Evolutionary conservation across 805 yeast species (phyloP).

Genomic region (Scheffersomyces spartinae): DNA sequence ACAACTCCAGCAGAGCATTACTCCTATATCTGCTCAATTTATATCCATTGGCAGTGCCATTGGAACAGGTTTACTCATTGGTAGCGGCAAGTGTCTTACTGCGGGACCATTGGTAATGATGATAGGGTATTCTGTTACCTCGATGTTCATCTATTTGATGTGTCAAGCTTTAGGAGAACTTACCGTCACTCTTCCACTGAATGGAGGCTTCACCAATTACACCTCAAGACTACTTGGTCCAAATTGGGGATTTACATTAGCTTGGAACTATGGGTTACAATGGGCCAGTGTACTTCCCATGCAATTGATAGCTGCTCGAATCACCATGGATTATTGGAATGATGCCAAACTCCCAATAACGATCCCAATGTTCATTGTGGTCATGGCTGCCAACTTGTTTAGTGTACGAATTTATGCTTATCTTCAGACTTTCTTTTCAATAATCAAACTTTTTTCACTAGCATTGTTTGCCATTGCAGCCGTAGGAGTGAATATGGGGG

Average conservation of each 20-base stretch:
- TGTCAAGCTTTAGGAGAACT: slow-evolving; percentile 15
- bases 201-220: slow-evolving; percentile 15
- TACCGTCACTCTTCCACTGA: slow-evolving; percentile 12
- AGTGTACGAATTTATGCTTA: slow-evolving; percentile 14
- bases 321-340: slow-evolving; percentile 14
- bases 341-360: slow-evolving; percentile 9
- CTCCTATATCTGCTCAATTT: slow-evolving; percentile 9
- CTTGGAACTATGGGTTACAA: slow-evolving; percentile 15
- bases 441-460: slow-evolving; percentile 12
- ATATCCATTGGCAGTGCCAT: slow-evolving; percentile 17
- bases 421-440: slow-evolving; percentile 13
- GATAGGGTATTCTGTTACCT: slow-evolving; percentile 11
- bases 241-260: slow-evolving; percentile 15
- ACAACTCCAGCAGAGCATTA: too few relatives aligned
- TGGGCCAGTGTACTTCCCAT: slow-evolving; percentile 14
- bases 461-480: slow-evolving; percentile 10
- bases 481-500: slow-evolving; percentile 11
- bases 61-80: slow-evolving; percentile 16
- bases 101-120: slow-evolving; percentile 14
- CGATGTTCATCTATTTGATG: slow-evolving; percentile 12
- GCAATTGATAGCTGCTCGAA: slow-evolving; percentile 16
- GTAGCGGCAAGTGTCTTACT: slow-evolving; percentile 12
- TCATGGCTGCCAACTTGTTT: slow-evolving; percentile 10
- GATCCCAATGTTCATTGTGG: slow-evolving; percentile 8
- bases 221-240: slow-evolving; percentile 12